These are phyloP conservation scores for Aspergillus homomorphus DNA, from an alignment of 495 filamentous ascomycete species.

Conservation along the genomic window DNA sequence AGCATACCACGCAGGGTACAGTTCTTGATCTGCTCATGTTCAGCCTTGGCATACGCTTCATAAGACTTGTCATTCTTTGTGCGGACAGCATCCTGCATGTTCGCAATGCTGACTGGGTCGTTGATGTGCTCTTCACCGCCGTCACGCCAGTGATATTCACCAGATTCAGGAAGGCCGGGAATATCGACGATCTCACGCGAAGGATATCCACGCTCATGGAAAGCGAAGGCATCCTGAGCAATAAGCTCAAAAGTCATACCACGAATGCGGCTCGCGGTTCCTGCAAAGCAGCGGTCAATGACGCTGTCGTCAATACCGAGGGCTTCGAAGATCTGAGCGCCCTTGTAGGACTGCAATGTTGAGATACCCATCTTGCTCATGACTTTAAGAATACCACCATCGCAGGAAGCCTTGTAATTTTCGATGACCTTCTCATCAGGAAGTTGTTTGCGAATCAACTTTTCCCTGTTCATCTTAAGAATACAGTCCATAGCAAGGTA, in stretches of 20 bases:
- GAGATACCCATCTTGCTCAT: conserved; percentile 99
- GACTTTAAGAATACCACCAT: conserved; percentile 97
- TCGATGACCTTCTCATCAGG: conserved; percentile 80
- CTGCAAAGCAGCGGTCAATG: conserved; percentile 94
- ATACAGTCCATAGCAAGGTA: conserved; percentile 98
- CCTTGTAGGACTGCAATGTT: conserved; percentile 96
- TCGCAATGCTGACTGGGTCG: conserved; percentile 91
- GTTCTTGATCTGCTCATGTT: conserved; percentile 97
- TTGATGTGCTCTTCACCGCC: conserved; percentile 98
- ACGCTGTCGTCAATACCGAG: conserved; percentile 93
- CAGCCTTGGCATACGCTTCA: conserved; percentile 90
- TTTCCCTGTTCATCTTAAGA: conserved; percentile 96
- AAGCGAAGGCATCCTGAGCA: conserved; percentile 92
- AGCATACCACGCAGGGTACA: conserved; percentile 96
- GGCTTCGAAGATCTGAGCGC: conserved; percentile 99
- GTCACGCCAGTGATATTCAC: conserved; percentile 99
- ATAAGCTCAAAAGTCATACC: conserved; percentile 95
- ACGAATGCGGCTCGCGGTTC: conserved; percentile 92
- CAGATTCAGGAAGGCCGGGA: conserved; percentile 85
- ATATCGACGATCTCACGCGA: conserved; percentile 75
- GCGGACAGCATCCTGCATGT: conserved; percentile 96
- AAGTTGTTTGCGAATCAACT: conserved; percentile 86
- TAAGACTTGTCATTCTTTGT: conserved; percentile 99
- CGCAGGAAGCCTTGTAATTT: conserved; percentile 98
- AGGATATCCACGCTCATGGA: conserved; percentile 95